Evolutionary conservation across 2,329 filamentous ascomycete species (phyloP).

Genomic region (Cladophialophora yegresii): DNA sequence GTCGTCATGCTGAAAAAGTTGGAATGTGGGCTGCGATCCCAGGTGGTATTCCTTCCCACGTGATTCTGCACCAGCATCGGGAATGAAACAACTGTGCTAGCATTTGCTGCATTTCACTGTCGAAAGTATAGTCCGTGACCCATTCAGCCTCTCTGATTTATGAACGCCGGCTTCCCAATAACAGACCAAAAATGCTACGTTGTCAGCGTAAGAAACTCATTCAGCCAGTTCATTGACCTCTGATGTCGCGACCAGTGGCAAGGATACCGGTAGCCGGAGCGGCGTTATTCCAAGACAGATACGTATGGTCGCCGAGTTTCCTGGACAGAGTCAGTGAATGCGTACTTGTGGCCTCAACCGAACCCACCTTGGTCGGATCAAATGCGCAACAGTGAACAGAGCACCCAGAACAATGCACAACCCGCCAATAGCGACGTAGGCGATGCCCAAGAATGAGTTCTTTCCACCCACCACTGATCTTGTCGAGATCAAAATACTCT

Average conservation of each 20-base stretch:
- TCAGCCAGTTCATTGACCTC: conserved; percentile 32
- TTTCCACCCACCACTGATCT: conserved; percentile 86
- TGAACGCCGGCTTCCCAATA: conserved; percentile 27
- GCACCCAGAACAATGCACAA: conserved; percentile 86
- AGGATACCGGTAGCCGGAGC: conserved; percentile 55
- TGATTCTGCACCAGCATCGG: neutral
- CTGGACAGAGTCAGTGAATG: conserved; percentile 50
- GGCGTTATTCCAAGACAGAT: conserved; percentile 91
- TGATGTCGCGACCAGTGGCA: conserved; percentile 59
- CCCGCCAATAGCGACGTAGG: conserved; percentile 90
- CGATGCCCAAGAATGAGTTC: conserved; percentile 94
- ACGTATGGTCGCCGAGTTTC: conserved; percentile 97
- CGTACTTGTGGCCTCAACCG: neutral
- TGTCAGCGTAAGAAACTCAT: conserved; percentile 29
- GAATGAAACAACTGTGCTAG: neutral
- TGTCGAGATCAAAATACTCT: conserved; percentile 70
- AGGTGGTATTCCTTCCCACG: neutral
- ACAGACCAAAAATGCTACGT: conserved; percentile 12
- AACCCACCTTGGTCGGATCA: conserved; percentile 82
- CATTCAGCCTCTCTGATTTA: conserved; percentile 3
- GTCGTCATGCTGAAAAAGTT: neutral
- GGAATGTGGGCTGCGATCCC: conserved; percentile 9
- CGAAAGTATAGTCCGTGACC: neutral
- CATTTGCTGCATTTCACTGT: neutral
- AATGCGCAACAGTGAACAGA: conserved; percentile 84